phyloP scores from a whole-genome alignment of 2,329 filamentous ascomycete genomes.

The Trichophyton simii region DNA sequence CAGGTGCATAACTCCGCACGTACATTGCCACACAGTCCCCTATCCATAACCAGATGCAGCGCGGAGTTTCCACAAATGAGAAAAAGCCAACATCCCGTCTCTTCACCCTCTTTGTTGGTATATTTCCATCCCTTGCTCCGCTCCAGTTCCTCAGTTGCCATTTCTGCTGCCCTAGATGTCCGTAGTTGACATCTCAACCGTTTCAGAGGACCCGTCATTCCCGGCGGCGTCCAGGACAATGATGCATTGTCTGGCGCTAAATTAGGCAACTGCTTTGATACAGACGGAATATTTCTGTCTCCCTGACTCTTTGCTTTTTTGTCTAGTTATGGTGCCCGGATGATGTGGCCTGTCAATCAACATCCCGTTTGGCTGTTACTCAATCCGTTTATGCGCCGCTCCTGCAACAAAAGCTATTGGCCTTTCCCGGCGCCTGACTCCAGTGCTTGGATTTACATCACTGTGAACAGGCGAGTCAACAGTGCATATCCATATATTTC shows the following conservation, averaged over 20 bases:
- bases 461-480: not conserved
- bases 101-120: not conserved
- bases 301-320: not conserved
- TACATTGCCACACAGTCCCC: not conserved
- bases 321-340: not conserved
- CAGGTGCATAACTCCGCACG: not conserved
- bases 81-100: not conserved
- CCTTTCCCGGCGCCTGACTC: not conserved
- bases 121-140: not conserved
- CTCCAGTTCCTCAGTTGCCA: not conserved
- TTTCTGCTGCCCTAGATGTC: not conserved
- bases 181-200: not conserved
- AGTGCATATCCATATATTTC: not conserved
- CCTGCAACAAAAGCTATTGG: not conserved
- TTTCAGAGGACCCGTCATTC: not conserved
- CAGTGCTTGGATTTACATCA: not conserved
- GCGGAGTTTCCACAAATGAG: conserved; percentile 1
- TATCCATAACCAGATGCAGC: not conserved
- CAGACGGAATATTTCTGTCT: not conserved
- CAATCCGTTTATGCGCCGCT: not conserved
- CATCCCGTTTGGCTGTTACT: not conserved
- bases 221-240: not conserved
- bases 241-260: not conserved
- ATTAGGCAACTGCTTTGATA: not conserved
- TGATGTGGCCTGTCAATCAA: not conserved